Conservation (phyloP, 1,284 basidiomycete species). For the Hymenochaete sp. region DNA sequence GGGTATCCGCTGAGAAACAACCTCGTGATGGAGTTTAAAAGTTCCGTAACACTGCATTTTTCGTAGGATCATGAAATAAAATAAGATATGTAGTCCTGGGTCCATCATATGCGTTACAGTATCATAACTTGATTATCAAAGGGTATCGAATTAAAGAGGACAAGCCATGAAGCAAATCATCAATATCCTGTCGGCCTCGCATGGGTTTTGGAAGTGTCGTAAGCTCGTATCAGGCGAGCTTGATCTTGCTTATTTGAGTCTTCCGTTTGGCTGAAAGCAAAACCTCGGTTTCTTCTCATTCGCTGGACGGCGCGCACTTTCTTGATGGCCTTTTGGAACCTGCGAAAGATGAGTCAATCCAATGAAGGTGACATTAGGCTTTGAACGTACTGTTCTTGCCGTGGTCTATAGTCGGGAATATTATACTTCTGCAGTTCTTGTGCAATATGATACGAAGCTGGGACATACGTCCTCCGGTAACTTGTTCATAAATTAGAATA, state of each 20-base stretch:
- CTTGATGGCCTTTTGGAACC: constrained; percentile 96
- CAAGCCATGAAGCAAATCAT: too few relatives aligned
- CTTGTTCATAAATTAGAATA: constrained; percentile 33
- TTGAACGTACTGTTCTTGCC: constrained; percentile 89
- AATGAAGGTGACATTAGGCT: constrained; percentile 9
- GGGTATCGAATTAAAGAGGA: too few relatives aligned
- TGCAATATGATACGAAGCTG: constrained; percentile 91
- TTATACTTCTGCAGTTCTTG: constrained; percentile 98
- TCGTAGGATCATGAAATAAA: too few relatives aligned
- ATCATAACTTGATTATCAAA: too few relatives aligned
- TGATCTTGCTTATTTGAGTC: constrained; percentile 77
- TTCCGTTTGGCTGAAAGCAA: constrained; percentile 95
- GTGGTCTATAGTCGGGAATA: constrained; percentile 91
- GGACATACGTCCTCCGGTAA: constrained; percentile 85
- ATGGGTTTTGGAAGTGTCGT: constrained; percentile 76
- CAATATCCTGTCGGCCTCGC: constrained; percentile 67
- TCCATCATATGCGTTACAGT: too few relatives aligned
- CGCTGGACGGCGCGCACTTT: constrained; percentile 94
- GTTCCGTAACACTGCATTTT: too few relatives aligned
- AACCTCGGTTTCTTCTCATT: constrained; percentile 88
- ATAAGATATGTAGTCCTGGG: too few relatives aligned
- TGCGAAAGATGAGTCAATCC: constrained; percentile 24
- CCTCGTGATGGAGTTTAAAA: too few relatives aligned
- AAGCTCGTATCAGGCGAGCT: constrained; percentile 77
- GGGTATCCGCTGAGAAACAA: too few relatives aligned